Conservation (phyloP, 1,284 basidiomycete genomes). For the Cutaneotrichosporon spelunceum region DNA sequence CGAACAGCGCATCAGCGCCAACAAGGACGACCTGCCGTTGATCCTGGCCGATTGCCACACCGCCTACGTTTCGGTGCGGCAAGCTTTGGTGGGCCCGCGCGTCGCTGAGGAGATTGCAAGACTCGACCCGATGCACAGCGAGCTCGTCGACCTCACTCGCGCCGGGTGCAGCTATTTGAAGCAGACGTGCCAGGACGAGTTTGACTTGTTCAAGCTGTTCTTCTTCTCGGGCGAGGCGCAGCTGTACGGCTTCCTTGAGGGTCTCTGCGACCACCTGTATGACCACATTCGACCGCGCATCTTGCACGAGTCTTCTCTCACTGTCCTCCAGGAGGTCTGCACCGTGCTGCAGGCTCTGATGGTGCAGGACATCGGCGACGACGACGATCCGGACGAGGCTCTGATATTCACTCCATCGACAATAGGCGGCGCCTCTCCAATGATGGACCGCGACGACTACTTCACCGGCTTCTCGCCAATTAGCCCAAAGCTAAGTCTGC, state of each 20-base stretch:
- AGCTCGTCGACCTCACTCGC: slow-evolving; percentile 81
- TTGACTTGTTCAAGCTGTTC: slow-evolving; percentile 74
- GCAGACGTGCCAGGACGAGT: slow-evolving; percentile 82
- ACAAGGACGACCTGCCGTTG: slow-evolving; percentile 69
- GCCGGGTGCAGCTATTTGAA: slow-evolving; percentile 86
- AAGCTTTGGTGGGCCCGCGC: slow-evolving; percentile 64
- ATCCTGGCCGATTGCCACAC: slow-evolving; percentile 77
- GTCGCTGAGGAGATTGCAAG: slow-evolving; percentile 75
- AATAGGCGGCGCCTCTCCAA: slow-evolving; percentile 16
- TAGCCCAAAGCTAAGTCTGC: slow-evolving; percentile 15
- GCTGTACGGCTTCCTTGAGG: slow-evolving; percentile 81
- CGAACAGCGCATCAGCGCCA: slow-evolving; percentile 65
- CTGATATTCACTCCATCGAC: slow-evolving; percentile 28
- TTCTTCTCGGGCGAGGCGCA: slow-evolving; percentile 78
- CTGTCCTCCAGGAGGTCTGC: slow-evolving; percentile 84
- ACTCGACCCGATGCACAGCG: slow-evolving; percentile 70
- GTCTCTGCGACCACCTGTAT: slow-evolving; percentile 84
- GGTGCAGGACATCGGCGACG: slow-evolving; percentile 64
- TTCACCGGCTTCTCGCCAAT: slow-evolving; percentile 39
- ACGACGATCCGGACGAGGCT: slow-evolving; percentile 29
- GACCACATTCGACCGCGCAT: slow-evolving; percentile 90
- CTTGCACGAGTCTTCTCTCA: slow-evolving; percentile 80
- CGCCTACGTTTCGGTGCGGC: slow-evolving; percentile 72
- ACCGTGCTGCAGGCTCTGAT: slow-evolving; percentile 89
- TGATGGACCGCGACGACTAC: slow-evolving; percentile 26